These are phyloP conservation scores for Jaltomata sinuosa DNA, from an alignment of 257 asterid species.

Conservation along the genomic window DNA sequence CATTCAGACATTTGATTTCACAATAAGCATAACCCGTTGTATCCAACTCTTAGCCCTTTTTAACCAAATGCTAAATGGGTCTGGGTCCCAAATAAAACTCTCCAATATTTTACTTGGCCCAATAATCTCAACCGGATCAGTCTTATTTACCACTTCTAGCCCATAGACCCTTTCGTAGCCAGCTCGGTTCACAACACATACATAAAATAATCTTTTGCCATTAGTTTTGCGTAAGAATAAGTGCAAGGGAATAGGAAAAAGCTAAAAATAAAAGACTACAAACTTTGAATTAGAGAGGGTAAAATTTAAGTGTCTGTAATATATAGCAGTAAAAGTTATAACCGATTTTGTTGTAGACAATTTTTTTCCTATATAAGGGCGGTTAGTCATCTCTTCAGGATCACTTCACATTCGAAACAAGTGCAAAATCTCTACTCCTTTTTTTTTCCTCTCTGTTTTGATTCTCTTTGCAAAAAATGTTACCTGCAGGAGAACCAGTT, in stretches of 20 bases:
- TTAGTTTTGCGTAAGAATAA: not conserved
- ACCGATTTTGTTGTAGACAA: not conserved
- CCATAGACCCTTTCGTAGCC: too few species aligned
- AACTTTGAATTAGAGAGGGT: not conserved
- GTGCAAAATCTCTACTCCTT: not conserved
- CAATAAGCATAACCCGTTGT: too few species aligned
- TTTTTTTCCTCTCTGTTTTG: not conserved
- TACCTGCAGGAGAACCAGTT: not conserved
- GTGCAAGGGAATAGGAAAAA: not conserved
- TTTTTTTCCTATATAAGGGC: not conserved
- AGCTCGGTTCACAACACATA: too few species aligned
- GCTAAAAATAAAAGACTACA: not conserved
- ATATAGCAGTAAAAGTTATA: not conserved
- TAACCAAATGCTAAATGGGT: too few species aligned
- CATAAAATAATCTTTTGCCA: not conserved
- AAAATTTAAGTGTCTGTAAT: too few species aligned
- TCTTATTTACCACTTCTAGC: too few species aligned
- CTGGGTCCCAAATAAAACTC: too few species aligned
- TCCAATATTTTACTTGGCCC: too few species aligned
- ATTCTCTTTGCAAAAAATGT: not conserved
- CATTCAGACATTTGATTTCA: too few species aligned
- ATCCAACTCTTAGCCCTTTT: too few species aligned
- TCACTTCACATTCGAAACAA: not conserved
- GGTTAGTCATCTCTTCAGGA: not conserved
- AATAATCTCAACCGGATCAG: too few species aligned